Evolutionary conservation across 164 flowering plant genomes (phyloP).

Genomic region (Amborella trichopoda): DNA sequence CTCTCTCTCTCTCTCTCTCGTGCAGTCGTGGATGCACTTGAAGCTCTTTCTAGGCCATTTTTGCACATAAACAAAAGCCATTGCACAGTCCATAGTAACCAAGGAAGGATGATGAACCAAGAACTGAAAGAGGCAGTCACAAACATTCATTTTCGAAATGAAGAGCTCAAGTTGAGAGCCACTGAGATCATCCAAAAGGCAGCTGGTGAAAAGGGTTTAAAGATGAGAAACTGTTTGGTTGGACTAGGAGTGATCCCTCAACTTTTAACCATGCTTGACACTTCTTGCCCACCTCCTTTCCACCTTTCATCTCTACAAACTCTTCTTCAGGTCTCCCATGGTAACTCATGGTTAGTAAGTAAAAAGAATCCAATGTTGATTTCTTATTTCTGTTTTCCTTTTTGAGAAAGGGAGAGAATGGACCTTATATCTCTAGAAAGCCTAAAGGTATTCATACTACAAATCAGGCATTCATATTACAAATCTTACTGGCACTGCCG

Average conservation of each 20-base stretch:
- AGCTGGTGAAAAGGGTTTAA: slow-evolving; percentile 1
- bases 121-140: slow-evolving; percentile 4
- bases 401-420: no score
- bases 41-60: no score
- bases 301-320: slow-evolving; percentile 1
- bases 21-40: no score
- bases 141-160: neutral
- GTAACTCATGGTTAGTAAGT: slow-evolving; percentile 1
- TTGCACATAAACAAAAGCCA: no score
- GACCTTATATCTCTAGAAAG: no score
- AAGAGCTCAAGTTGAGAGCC: slow-evolving; percentile 1
- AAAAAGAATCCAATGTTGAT: no score
- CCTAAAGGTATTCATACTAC: no score
- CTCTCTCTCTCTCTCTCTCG: no score
- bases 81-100: no score
- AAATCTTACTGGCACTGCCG: no score
- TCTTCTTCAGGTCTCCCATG: slow-evolving; percentile 1
- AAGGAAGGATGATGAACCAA: slow-evolving; percentile 1
- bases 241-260: slow-evolving; percentile 1
- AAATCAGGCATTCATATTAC: no score
- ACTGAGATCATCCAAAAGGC: neutral
- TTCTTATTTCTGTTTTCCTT: no score
- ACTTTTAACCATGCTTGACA: slow-evolving; percentile 1
- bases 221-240: neutral
- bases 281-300: neutral